Base-by-base conservation (phyloP, 176 grass and related monocot species). In the Ampelocalamus luodianensis region DNA sequence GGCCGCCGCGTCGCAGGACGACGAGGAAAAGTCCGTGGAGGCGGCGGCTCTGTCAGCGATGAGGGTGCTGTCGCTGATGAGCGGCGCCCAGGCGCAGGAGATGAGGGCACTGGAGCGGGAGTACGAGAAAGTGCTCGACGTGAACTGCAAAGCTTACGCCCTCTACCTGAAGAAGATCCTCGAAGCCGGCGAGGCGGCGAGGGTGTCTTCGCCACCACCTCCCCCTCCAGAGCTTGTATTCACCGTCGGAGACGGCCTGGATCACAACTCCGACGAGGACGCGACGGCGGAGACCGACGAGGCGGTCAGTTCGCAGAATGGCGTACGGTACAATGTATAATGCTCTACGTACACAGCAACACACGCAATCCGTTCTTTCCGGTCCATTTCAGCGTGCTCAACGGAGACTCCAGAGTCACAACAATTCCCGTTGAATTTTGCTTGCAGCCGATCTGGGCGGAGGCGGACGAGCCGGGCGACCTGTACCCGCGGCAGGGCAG, bases 301-400 rank as follows among this genome's bases (percentile, higher is more conserved):
- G 8, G 73, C 70, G 1, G 69, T 78, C 45, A 71, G 65, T 65
- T 89, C 68, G 40, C 89, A 85, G 76, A 91, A 68, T 34, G 83
- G 78, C 17, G 15, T 77, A 65, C 89, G 87, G 34, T 42, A 91
- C 79, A 94, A 91, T 71, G 92, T 94, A 94, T 94, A 94, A 89
- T 63, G 55, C 67, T 65, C 20, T n/a, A n/a, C 7, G 55, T 0
- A n/a, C 55, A 18, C 51, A 34, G 3, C 5, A 23, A 8, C 20
- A 8, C 7, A 37, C n/a, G 10, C 60, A 16, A 10, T 16, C 12
- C 46, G 8, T 63, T 50, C 37, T 43, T 17, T 44, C 27, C 1
- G 0, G 24, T 68, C 12, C 2, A 53, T 65, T 72, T 40, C 27
- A 34, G 36, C 10, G 11, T 74, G 36, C 10, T 42, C 65, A 18